A percentile compares a stretch with the other conserved stretches of the same genome.
phyloP scores from a whole-genome alignment of 495 filamentous ascomycete genomes.

The Daldinia caldariorum region DNA sequence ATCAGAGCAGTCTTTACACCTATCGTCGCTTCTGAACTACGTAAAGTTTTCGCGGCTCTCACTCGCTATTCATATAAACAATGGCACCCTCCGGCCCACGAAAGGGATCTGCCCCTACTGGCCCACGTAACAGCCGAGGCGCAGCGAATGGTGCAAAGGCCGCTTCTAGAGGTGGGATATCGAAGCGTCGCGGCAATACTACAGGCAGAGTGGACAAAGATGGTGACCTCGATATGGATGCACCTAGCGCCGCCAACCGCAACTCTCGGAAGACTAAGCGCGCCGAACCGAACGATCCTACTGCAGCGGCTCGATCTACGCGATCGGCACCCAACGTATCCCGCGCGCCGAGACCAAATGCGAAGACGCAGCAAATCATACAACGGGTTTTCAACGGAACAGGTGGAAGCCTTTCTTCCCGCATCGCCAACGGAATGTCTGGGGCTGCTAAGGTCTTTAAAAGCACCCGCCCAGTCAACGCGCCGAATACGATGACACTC shows the following conservation, averaged over 20 bases:
- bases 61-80: constrained; percentile 6
- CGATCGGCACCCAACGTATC: constrained; percentile 42
- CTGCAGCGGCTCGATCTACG: constrained; percentile 36
- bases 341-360: constrained; percentile 47
- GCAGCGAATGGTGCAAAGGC: constrained; percentile 28
- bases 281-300: constrained; percentile 13
- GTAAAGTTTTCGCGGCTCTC: neutral
- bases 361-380: constrained; percentile 48
- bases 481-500: constrained; percentile 51
- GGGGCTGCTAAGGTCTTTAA: constrained; percentile 28
- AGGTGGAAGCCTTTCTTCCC: constrained; percentile 36
- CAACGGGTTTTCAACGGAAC: constrained; percentile 50
- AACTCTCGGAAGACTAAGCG: constrained; percentile 44
- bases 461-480: constrained; percentile 23
- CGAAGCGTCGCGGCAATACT: constrained; percentile 66
- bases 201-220: constrained; percentile 72
- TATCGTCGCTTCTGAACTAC: neutral
- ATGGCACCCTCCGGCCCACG: constrained; percentile 54
- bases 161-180: constrained; percentile 69
- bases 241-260: constrained; percentile 51
- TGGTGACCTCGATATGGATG: constrained; percentile 85
- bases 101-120: constrained; percentile 46
- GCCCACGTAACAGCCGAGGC: constrained; percentile 44
- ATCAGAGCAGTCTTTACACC: neutral
- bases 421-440: constrained; percentile 35